phyloP scores from a whole-genome alignment of 2,329 filamentous ascomycete species.

The Colletotrichum lindemuthianum region DNA sequence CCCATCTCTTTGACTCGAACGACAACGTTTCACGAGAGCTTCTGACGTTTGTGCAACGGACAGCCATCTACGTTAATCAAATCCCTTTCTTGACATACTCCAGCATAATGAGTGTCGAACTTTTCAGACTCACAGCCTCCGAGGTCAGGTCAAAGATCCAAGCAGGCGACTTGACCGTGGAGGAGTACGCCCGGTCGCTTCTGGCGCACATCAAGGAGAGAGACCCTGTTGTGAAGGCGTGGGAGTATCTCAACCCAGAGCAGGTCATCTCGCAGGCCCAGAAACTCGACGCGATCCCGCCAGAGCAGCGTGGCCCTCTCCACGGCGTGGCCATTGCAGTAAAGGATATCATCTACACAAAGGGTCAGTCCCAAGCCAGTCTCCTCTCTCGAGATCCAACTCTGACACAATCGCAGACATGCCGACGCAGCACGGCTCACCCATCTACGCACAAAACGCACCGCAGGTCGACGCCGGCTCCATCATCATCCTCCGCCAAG shows the following conservation, averaged over 20 bases:
- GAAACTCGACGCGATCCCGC: slow-evolving; percentile 59
- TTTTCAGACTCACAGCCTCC: slow-evolving; percentile 50
- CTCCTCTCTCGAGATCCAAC: background rate
- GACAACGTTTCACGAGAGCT: background rate
- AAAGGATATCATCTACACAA: slow-evolving; percentile 69
- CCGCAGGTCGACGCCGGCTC: slow-evolving; percentile 61
- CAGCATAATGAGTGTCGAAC: slow-evolving; percentile 17
- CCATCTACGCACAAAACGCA: slow-evolving; percentile 59
- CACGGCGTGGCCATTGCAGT: slow-evolving; percentile 68
- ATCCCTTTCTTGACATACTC: background rate
- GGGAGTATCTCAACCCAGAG: slow-evolving; percentile 58
- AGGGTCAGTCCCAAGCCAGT: slow-evolving; percentile 45
- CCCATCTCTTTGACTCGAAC: slow-evolving; percentile 1
- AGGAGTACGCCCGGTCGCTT: slow-evolving; percentile 58
- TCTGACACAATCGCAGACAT: slow-evolving; percentile 52
- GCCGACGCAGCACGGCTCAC: slow-evolving; percentile 66
- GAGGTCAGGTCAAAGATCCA: slow-evolving; percentile 51
- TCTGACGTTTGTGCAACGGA: too few relatives aligned
- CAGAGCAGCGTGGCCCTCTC: slow-evolving; percentile 60
- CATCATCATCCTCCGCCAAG: slow-evolving; percentile 61
- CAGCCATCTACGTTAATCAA: background rate
- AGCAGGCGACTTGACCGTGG: slow-evolving; percentile 55
- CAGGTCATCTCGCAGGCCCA: slow-evolving; percentile 61
- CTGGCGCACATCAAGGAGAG: slow-evolving; percentile 56
- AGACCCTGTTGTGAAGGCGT: slow-evolving; percentile 58